These are phyloP conservation scores for Tolypocladium nubicola DNA, from an alignment of 2,329 filamentous ascomycete genomes.

Conservation along the genomic window DNA sequence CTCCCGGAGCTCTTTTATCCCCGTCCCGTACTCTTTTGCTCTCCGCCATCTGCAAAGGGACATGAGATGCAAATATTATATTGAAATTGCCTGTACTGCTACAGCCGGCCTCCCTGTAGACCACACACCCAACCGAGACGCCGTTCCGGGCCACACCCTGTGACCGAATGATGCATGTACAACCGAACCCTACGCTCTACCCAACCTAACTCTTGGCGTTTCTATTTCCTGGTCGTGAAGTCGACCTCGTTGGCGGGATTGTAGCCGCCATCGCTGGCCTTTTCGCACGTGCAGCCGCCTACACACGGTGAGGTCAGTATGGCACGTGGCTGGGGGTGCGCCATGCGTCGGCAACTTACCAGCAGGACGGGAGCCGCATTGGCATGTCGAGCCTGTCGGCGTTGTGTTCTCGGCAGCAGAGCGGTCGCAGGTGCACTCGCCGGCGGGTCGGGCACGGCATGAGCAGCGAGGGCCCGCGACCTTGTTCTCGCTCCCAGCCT, in stretches of 20 bases:
- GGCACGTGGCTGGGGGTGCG: background rate
- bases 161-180: background rate
- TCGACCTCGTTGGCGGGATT: slow-evolving; percentile 66
- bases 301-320: slow-evolving; percentile 5
- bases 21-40: no score
- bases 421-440: slow-evolving; percentile 72
- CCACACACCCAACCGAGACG: background rate
- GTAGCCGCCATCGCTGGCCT: slow-evolving; percentile 49
- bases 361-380: slow-evolving; percentile 65
- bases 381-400: slow-evolving; percentile 51
- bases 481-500: slow-evolving; percentile 64
- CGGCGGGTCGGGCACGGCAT: slow-evolving; percentile 70
- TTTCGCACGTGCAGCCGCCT: slow-evolving; percentile 77
- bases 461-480: slow-evolving; percentile 67
- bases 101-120: no score
- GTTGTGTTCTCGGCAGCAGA: slow-evolving; percentile 59
- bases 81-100: background rate
- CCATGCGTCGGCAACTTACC: slow-evolving; percentile 35
- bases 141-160: background rate
- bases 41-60: background rate
- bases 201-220: background rate
- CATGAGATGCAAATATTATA: background rate
- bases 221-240: slow-evolving; percentile 62
- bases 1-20: background rate
- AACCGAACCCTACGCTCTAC: background rate